Evolutionary conservation across 163 green algal species (phyloP).

Genomic region (Scenedesmus sp.): DNA sequence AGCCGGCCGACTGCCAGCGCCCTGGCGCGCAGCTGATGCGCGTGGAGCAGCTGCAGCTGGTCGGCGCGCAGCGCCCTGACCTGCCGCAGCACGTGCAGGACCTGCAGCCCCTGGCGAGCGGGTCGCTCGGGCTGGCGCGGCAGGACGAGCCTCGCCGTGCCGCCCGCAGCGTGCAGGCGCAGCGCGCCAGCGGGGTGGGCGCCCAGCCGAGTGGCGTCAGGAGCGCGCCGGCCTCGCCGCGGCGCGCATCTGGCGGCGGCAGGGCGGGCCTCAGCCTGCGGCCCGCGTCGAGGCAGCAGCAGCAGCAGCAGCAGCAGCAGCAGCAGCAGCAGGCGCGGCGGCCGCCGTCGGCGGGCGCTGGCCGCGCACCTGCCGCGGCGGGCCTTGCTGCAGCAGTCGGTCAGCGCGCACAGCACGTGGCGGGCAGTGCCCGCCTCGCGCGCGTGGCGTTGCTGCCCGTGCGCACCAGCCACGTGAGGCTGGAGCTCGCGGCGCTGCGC

Average conservation of each 20-base stretch:
- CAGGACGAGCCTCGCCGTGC: neutral
- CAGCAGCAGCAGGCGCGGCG: neutral
- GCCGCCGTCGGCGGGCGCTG: neutral
- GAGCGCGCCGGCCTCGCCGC: neutral
- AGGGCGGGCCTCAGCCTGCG: neutral
- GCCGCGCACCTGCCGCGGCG: neutral
- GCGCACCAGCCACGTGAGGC: constrained; percentile 18
- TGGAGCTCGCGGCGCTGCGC: neutral
- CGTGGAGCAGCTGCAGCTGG: too few relatives aligned
- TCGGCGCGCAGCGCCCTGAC: too few relatives aligned
- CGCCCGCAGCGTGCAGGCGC: neutral
- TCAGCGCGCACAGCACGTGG: constrained; percentile 4
- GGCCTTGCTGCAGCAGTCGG: neutral
- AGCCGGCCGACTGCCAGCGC: neutral
- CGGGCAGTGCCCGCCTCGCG: neutral
- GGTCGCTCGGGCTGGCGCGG: too few relatives aligned
- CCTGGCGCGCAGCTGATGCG: too few relatives aligned
- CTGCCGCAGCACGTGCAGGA: neutral
- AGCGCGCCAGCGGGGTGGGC: neutral
- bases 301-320: constrained; percentile 9
- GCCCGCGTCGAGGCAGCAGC: neutral
- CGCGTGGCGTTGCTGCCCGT: neutral
- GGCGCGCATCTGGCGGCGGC: too few relatives aligned
- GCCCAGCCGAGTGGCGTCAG: neutral
- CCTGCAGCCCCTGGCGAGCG: neutral